These are phyloP conservation scores for Asclepias syriaca DNA, from an alignment of 257 asterid genomes.

Conservation along the genomic window DNA sequence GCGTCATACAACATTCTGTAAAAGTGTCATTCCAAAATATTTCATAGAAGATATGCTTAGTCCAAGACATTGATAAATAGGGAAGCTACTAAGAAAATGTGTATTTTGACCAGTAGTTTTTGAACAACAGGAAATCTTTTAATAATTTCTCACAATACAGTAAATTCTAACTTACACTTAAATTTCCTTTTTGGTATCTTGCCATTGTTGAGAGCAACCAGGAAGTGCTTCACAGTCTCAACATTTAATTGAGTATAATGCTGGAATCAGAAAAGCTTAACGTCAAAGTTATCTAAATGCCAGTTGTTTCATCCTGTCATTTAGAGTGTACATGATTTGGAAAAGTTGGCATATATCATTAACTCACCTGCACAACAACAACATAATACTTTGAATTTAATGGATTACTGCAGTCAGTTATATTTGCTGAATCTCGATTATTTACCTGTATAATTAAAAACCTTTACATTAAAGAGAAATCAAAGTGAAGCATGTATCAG, in stretches of 20 bases:
- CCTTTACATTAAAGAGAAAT: not conserved
- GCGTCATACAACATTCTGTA: not conserved
- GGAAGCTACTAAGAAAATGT: not conserved
- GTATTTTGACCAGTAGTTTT: not conserved
- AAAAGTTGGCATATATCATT: not conserved
- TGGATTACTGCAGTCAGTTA: constrained; percentile 76
- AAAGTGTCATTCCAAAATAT: not conserved
- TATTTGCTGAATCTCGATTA: constrained; percentile 69
- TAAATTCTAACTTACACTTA: constrained; percentile 55
- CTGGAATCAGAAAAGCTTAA: constrained; percentile 35
- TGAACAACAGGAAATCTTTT: not conserved
- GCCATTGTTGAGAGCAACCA: constrained; percentile 66
- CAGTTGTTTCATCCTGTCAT: not conserved
- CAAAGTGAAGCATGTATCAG: not conserved
- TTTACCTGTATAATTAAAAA: constrained; percentile 48
- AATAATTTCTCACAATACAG: not conserved
- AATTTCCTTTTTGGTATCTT: constrained; percentile 83
- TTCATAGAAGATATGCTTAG: not conserved
- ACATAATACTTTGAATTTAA: constrained; percentile 81
- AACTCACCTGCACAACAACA: constrained; percentile 75
- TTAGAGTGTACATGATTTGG: constrained; percentile 2
- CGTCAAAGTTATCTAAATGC: constrained; percentile 1
- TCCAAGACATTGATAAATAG: not conserved
- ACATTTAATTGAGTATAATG: constrained; percentile 88
- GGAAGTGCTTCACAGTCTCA: constrained; percentile 75